Evolutionary conservation across 331 rosid species (phyloP), one percentile per base, ranked within the genome.

Genomic region (Rosa hybrid): DNA sequence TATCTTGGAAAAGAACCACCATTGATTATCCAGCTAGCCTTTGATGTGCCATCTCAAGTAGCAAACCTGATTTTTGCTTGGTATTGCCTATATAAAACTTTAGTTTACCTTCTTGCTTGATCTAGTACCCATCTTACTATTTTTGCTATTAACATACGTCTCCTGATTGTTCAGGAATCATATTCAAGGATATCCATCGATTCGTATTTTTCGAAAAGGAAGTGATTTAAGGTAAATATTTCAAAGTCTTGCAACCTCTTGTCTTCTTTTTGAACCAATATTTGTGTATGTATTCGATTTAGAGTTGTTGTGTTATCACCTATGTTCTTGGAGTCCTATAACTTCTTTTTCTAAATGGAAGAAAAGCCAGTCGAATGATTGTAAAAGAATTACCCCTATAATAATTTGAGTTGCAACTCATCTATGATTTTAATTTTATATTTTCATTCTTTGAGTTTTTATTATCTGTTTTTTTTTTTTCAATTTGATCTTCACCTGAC

Each of bases 141-240:
- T n/a, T 64, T 34, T 64, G 38, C 39, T 51, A 20, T 39, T 71
- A 23, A 70, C 82, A 59, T 59, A 16, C 46, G 68, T 71, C 59
- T 79, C 76, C 57, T 27, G 17, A 63, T 53, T 82, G 75, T 83
- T 78, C 90, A 94, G 97, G 90, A 79, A 94, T 87, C 97, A 94
- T 83, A 88, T 94, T 83, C 98, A 94, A 86, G 98, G 96, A 51
- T 94, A 94, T 84, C 98, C 98, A 72, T 92, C 97, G 3, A 85
- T 94, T 85, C 98, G 99, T 80, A 93, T 95, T 80, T 95, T 95
- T 65, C 98, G 97, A 34, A 90, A 86, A 87, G 99, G 99, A 88
- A 91, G 84, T 87, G 98, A 96, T 84, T 46, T 96, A 81, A 91
- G 97, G 99, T 96, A 85, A 87, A 79, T 70, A 56, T 42, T 72